These are phyloP conservation scores for Parathielavia appendiculata DNA, from an alignment of 495 filamentous ascomycete species.

Conservation along the genomic window DNA sequence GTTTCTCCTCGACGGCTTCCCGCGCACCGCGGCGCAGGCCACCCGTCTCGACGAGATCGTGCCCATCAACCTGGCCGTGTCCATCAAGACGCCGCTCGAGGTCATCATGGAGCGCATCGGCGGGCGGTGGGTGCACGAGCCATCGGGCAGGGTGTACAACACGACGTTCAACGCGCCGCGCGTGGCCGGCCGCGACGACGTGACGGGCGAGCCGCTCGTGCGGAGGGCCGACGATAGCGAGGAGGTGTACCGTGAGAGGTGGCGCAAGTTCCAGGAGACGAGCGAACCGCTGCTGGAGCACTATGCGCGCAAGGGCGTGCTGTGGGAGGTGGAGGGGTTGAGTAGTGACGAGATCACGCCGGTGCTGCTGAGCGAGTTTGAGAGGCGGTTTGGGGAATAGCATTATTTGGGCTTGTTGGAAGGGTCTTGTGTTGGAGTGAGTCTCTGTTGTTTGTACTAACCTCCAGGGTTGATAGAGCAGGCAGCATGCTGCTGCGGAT, in stretches of 20 bases:
- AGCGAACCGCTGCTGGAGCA: constrained; percentile 81
- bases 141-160: constrained; percentile 90
- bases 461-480: constrained; percentile 11
- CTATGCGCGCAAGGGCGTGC: constrained; percentile 77
- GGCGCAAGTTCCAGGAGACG: constrained; percentile 79
- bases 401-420: neutral
- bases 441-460: neutral
- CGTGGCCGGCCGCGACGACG: constrained; percentile 75
- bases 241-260: constrained; percentile 73
- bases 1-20: constrained; percentile 95
- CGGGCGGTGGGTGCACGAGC: constrained; percentile 88
- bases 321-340: constrained; percentile 83
- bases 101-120: constrained; percentile 86
- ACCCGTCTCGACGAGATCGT: constrained; percentile 68
- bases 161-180: constrained; percentile 84
- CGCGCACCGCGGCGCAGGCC: constrained; percentile 80
- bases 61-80: constrained; percentile 86
- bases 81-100: constrained; percentile 57
- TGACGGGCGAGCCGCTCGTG: constrained; percentile 83
- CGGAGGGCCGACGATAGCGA: constrained; percentile 80
- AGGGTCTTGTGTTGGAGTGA: neutral
- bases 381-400: constrained; percentile 56
- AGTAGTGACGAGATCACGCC: constrained; percentile 93
- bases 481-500: neutral
- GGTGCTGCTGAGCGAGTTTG: constrained; percentile 73